These are phyloP conservation scores for Xerocomellus chrysenteron DNA, from an alignment of 768 basidiomycete genomes.

Conservation along the genomic window DNA sequence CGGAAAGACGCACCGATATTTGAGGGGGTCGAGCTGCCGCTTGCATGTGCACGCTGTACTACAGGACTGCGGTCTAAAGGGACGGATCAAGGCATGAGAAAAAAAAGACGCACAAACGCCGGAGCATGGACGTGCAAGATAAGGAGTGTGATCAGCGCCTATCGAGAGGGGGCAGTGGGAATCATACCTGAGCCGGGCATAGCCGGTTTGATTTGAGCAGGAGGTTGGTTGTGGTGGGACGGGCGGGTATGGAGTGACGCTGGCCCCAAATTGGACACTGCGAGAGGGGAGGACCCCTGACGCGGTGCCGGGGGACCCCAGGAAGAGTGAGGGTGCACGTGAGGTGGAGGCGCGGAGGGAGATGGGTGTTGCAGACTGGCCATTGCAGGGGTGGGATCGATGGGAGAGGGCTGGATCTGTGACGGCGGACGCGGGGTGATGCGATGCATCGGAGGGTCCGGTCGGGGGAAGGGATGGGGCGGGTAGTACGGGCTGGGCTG, in stretches of 20 bases:
- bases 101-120: slow-evolving; percentile 6
- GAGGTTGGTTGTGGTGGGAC: slow-evolving; percentile 28
- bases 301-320: slow-evolving; percentile 32
- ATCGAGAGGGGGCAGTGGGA: not conserved
- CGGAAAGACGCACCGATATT: slow-evolving; percentile 21
- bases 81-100: slow-evolving; percentile 1
- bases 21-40: slow-evolving; percentile 26
- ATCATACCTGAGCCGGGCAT: slow-evolving; percentile 32
- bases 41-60: slow-evolving; percentile 26
- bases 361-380: slow-evolving; percentile 34
- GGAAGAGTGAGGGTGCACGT: slow-evolving; percentile 31
- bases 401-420: slow-evolving; percentile 27
- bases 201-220: slow-evolving; percentile 32
- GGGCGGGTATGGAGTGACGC: slow-evolving; percentile 27
- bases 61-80: slow-evolving; percentile 31
- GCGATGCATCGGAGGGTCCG: slow-evolving; percentile 26
- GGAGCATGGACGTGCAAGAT: not conserved
- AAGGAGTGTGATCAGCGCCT: slow-evolving; percentile 4
- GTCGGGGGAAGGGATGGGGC: slow-evolving; percentile 15
- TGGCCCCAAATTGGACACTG: slow-evolving; percentile 25
- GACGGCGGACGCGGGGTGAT: slow-evolving; percentile 34
- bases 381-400: slow-evolving; percentile 33
- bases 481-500: slow-evolving; percentile 23
- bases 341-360: slow-evolving; percentile 28
- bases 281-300: slow-evolving; percentile 34